Evolutionary conservation across 257 asterid species (phyloP).

Genomic region (Salvia splendens): DNA sequence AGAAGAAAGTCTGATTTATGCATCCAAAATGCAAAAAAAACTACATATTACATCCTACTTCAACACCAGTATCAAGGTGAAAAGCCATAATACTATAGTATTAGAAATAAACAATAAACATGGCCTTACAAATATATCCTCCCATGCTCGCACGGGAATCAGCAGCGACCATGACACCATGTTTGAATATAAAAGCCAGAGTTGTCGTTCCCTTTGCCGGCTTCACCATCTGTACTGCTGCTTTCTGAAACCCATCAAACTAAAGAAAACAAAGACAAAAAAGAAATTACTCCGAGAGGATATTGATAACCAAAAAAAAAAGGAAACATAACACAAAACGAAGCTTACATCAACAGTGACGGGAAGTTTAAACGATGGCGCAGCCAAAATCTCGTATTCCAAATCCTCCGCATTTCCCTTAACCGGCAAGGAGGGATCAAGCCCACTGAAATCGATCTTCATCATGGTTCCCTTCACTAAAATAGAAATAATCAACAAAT

Average conservation of each 20-base stretch:
- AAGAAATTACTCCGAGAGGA: too few species aligned
- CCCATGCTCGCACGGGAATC: constrained; percentile 27
- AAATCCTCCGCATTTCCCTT: constrained; percentile 46
- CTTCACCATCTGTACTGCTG: constrained; percentile 73
- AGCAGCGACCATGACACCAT: constrained; percentile 45
- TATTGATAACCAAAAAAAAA: not conserved
- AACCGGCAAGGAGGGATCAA: constrained; percentile 59
- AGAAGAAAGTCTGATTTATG: too few species aligned
- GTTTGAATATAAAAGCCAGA: constrained; percentile 81
- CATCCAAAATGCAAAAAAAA: too few species aligned
- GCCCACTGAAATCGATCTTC: constrained; percentile 80
- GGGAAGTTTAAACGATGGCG: constrained; percentile 17
- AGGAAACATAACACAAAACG: not conserved
- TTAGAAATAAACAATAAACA: not conserved
- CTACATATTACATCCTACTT: too few species aligned
- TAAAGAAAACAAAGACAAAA: not conserved
- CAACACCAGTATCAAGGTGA: not conserved
- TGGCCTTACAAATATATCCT: constrained; percentile 72
- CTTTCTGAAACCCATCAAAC: constrained; percentile 88
- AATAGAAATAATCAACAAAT: too few species aligned
- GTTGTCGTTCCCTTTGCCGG: constrained; percentile 91
- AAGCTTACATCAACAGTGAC: constrained; percentile 60
- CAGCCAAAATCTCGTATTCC: constrained; percentile 17
- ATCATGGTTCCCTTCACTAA: constrained; percentile 30
- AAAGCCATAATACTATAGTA: not conserved